Evolutionary conservation across 2,329 filamentous ascomycete genomes (phyloP), one percentile per base, ranked within the genome.

Genomic region (Cucurbitaria berberidis): DNA sequence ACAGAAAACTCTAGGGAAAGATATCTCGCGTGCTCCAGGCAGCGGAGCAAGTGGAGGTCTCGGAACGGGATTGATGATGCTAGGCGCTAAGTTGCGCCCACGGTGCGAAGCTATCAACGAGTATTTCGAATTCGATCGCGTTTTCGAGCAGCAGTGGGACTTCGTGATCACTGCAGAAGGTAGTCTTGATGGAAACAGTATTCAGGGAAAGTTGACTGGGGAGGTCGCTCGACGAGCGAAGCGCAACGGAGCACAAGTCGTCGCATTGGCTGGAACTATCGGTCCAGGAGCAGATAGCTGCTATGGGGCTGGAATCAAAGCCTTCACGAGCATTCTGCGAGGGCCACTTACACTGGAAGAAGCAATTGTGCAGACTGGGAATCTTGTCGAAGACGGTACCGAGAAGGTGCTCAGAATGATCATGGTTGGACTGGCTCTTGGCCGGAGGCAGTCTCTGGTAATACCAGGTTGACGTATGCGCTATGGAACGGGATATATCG

Each of bases 131-230:
- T 67, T 83, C 24, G 74, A 79, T 35, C 69, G 69, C 2, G 70
- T 82, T 3, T 79, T 84, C 47, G 73, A 77, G 13, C 64, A 77
- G 24, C 57, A 62, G 19, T 81, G 78, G 57, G 78, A 84, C 51
- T 73, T 84, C 7, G 79, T 83, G 0, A 73, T 84, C 56, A 84
- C 81, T 0, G 81, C 80, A 1, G 82, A 84, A 60, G 81, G 82
- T 0, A 79, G 80, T 9, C 75, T 84, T 15, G 82, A 84, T 56
- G 74, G 76, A 40, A 81, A 83, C 57, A 82, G 80, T 0, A 77
- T 80, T 0, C 70, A 75, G 38, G 82, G 81, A 2, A 84, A 84
- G 62, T 82, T 84, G 57, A 81, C 82, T 8, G 80, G 77, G 3
- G 81, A 83, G 62, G 76, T 84, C 22, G 81, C 80, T 9, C 69